phyloP scores from a whole-genome alignment of 345 rosid genomes.

The Geranium brycei region DNA sequence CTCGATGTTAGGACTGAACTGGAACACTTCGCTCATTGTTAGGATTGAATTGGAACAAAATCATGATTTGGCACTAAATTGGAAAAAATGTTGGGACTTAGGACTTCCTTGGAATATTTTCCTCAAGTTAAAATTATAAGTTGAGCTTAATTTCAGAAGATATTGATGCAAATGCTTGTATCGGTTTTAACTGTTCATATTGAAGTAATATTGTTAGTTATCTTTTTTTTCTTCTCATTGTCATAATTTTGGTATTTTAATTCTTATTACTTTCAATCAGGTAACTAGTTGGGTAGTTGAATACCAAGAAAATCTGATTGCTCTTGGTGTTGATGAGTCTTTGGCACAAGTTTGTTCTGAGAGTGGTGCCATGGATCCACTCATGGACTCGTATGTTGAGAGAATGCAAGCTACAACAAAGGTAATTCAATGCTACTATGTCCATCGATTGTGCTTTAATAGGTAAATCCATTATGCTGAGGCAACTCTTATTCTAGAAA shows the following conservation, averaged over 20 bases:
- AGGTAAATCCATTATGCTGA: neutral
- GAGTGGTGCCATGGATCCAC: conserved; percentile 98
- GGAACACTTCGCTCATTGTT: no score
- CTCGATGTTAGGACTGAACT: no score
- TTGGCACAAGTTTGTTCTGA: conserved; percentile 99
- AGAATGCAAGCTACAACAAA: conserved; percentile 97
- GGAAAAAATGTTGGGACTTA: no score
- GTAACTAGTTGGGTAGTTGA: conserved; percentile 99
- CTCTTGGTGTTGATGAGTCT: conserved; percentile 97
- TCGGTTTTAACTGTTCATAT: neutral
- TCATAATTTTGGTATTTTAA: conserved; percentile 10
- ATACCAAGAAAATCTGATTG: conserved; percentile 91
- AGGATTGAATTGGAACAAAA: no score
- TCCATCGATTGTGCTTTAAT: neutral
- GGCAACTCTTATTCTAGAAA: conserved; percentile 37
- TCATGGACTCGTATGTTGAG: conserved; percentile 95
- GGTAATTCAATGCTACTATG: conserved; percentile 27
- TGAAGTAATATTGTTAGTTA: neutral
- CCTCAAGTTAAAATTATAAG: no score
- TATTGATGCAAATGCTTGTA: no score
- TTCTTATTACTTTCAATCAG: conserved; percentile 31
- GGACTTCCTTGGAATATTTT: no score
- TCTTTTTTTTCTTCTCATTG: neutral
- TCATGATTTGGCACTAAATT: no score
- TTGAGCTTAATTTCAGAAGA: no score